These are phyloP conservation scores for Microbotryomycetes sp. DNA, from an alignment of 1,284 basidiomycete genomes.

Conservation along the genomic window DNA sequence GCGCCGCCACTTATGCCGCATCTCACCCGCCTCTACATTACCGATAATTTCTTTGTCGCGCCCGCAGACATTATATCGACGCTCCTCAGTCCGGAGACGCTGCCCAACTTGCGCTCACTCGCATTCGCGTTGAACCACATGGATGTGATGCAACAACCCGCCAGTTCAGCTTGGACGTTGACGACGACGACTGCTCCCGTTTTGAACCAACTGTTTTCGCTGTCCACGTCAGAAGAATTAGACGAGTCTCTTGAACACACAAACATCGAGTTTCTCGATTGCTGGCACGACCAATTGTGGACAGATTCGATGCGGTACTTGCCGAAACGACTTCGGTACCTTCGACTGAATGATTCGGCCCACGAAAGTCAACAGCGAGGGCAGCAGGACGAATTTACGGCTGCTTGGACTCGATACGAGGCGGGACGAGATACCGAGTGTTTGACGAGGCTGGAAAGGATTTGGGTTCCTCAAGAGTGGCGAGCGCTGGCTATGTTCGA, in stretches of 20 bases:
- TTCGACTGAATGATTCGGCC: not conserved
- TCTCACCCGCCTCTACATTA: not conserved
- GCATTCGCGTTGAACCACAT: not conserved
- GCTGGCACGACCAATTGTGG: not conserved
- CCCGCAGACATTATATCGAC: not conserved
- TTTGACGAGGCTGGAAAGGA: not conserved
- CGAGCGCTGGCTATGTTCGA: not conserved
- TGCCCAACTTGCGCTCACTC: not conserved
- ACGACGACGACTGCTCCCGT: not conserved
- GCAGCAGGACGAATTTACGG: not conserved
- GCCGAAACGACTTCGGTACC: not conserved
- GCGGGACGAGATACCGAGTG: not conserved
- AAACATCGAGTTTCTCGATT: not conserved
- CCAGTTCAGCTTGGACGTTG: not conserved
- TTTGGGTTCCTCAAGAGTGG: not conserved
- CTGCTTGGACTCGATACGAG: not conserved
- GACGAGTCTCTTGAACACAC: not conserved
- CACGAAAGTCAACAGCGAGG: too few species aligned
- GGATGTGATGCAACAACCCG: not conserved
- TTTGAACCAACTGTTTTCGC: not conserved
- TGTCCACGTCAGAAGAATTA: not conserved
- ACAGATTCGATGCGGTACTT: not conserved
- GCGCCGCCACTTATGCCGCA: not conserved
- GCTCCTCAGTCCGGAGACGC: not conserved
- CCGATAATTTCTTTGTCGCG: not conserved